Evolutionary conservation across 1,284 basidiomycete genomes (phyloP), one percentile per base, ranked within the genome.

Genomic region (Rhodotorula sp.): DNA sequence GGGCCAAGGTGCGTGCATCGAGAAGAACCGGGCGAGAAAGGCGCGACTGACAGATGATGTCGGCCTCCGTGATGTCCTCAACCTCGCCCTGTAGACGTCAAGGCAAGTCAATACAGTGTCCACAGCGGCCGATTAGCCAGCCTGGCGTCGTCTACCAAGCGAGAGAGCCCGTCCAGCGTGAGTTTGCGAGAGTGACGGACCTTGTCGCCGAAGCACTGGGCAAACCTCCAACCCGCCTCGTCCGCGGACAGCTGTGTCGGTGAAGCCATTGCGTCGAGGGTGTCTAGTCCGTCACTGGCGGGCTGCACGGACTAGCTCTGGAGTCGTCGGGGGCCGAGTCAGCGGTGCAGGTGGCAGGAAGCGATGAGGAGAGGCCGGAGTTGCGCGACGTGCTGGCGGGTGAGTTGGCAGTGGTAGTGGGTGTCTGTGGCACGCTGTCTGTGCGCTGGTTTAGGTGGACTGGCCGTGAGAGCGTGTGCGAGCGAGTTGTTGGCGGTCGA

Each of bases 161-260:
- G 39, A 44, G 39, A 44, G 13, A 15, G 39, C 39, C 39, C 39
- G 39, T 17, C 39, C 39, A 17, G 39, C 39, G 39, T 17, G 39
- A 44, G 39, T 44, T 44, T 10, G 39, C 39, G 32, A 20, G 52
- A 49, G 36, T 48, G 64, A 64, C 62, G 65, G 39, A 92, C 94
- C 86, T 96, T 95, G 85, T 97, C 94, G 78, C 96, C 96, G 81
- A 99, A 99, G 84, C 96, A 99, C 81, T 99, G 96, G 64, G 96
- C 96, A 82, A 99, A 99, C 78, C 94, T 89, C 96, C 96, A 99
- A 76, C 87, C 85, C 79, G 89, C 90, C 78, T 90, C 87, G 84
- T 94, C 92, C 79, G 88, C 86, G 9, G 68, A 70, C 32, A 56
- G n/a, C 32, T 64, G 62, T 44, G 30, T 32, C 4, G 17, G 44